These are phyloP conservation scores for Podila epicladia DNA, from an alignment of 192 early-diverging fungal genomes.

Conservation along the genomic window DNA sequence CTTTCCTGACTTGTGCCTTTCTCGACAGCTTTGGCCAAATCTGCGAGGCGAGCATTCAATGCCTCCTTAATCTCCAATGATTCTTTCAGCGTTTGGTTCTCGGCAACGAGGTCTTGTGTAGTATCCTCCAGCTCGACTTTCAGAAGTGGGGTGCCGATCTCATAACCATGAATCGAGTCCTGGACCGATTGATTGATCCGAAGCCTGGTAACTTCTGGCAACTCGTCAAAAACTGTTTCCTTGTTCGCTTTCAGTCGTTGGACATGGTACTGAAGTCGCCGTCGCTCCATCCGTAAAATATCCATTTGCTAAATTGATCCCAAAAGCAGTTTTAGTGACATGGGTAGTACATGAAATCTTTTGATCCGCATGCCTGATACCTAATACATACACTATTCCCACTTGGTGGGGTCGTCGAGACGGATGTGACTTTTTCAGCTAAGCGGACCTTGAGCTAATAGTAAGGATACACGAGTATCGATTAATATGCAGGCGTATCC, in stretches of 20 bases:
- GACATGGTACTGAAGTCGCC: conserved; percentile 10
- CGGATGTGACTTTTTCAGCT: background rate
- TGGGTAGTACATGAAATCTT: background rate
- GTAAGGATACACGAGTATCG: too few relatives aligned
- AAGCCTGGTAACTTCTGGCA: conserved; percentile 24
- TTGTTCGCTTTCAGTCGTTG: conserved; percentile 16
- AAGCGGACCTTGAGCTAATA: conserved; percentile 5
- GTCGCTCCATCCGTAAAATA: conserved; percentile 30
- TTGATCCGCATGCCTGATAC: too few relatives aligned
- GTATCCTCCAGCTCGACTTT: conserved; percentile 26
- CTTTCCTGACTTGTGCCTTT: conserved; percentile 21
- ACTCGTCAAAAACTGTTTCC: background rate
- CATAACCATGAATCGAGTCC: conserved; percentile 23
- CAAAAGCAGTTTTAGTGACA: background rate
- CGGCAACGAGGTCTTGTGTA: conserved; percentile 16
- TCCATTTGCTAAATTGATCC: conserved; percentile 13
- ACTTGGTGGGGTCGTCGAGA: background rate
- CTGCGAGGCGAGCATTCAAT: conserved; percentile 35
- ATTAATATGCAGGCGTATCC: background rate
- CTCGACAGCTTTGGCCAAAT: conserved; percentile 12
- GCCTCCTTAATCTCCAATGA: conserved; percentile 31
- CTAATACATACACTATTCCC: background rate
- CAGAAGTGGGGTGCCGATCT: conserved; percentile 14
- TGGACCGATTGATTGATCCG: conserved; percentile 20
- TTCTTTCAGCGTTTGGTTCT: conserved; percentile 26